Evolutionary conservation across 345 rosid species (phyloP), one percentile per base, ranked within the genome.

Genomic region (Pugionium cornutum): DNA sequence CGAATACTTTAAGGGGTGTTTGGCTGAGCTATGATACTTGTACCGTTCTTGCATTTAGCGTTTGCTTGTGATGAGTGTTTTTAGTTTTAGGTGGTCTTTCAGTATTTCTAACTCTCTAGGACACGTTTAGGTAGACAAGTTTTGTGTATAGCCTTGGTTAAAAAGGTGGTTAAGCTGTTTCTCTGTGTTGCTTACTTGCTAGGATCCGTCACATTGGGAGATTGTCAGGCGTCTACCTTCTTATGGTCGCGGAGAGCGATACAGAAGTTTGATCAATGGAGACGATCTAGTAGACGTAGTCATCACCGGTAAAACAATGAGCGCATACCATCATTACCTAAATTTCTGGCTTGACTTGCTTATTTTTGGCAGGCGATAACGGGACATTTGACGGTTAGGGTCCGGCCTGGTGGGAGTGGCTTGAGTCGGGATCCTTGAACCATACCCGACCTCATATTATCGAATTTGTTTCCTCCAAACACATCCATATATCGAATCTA

Each of bases 381-480:
- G 97, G 98, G 54, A 86, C 96, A 40, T 80, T 86, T 11, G 96
- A 92, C 36, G 98, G 97, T 10, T 97, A 92, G 57, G 98, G 98
- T 63, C 81, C 83, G 0, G 77, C 81, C 25, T 92, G 91, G 98
- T 92, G 97, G 98, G 81, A 88, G 35, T 86, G 83, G 92, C 85
- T 81, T 55, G 67, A 64, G 47, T 75, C 83, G 3, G 84, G 77
- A 57, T 66, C 87, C 18, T 78, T 94, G 69, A 94, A 94, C 76
- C 80, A 85, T 61, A 94, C 86, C 68, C 88, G 97, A 47, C 99
- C 99, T 45, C 91, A 89, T 73, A 85, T 94, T 0, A 82, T 94
- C 6, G 99, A 94, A 73, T 83, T 94, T 46, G 62, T 77, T 44
- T 79, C 78, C 4, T 88, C 95, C 3, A 86, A 84, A 9, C 0